These are phyloP conservation scores for Aspergillus hortae DNA, from an alignment of 2,329 filamentous ascomycete genomes.

Conservation along the genomic window DNA sequence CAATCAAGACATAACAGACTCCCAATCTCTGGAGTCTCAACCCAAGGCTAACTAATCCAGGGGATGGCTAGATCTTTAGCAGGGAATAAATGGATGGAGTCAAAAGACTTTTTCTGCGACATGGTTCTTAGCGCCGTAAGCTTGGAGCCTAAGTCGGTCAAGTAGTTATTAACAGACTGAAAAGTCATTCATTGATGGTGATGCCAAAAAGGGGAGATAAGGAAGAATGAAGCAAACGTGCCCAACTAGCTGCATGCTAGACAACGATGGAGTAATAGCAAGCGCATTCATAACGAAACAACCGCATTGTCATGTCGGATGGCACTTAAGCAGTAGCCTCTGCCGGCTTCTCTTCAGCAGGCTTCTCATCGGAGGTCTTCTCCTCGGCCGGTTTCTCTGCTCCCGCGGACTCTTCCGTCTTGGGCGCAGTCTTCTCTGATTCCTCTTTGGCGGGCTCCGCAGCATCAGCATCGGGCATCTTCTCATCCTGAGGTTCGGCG, in stretches of 20 bases:
- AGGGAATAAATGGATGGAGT: too few relatives aligned
- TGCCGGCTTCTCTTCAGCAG: slow-evolving; percentile 19
- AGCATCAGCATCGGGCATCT: slow-evolving; percentile 37
- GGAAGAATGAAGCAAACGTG: slow-evolving; percentile 1
- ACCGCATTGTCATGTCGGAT: slow-evolving; percentile 8
- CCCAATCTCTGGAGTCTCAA: too few relatives aligned
- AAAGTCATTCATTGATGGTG: neutral
- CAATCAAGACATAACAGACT: too few relatives aligned
- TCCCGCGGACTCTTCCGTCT: slow-evolving; percentile 22
- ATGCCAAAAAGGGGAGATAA: slow-evolving; percentile 1
- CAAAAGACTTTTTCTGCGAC: too few relatives aligned
- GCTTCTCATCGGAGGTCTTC: slow-evolving; percentile 14
- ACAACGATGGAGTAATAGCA: neutral
- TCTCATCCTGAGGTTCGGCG: slow-evolving; percentile 28
- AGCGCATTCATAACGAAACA: neutral
- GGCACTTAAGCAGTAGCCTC: slow-evolving; percentile 24
- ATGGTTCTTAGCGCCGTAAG: neutral
- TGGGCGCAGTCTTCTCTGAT: slow-evolving; percentile 17
- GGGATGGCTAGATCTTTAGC: too few relatives aligned
- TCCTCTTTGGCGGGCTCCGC: slow-evolving; percentile 28
- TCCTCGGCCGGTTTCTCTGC: slow-evolving; percentile 22
- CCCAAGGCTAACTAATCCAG: too few relatives aligned
- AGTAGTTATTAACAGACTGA: neutral
- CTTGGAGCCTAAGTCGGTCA: neutral
- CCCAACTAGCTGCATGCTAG: slow-evolving; percentile 2